Evolutionary conservation across 768 basidiomycete species (phyloP).

Genomic region (Naematelia encephala): DNA sequence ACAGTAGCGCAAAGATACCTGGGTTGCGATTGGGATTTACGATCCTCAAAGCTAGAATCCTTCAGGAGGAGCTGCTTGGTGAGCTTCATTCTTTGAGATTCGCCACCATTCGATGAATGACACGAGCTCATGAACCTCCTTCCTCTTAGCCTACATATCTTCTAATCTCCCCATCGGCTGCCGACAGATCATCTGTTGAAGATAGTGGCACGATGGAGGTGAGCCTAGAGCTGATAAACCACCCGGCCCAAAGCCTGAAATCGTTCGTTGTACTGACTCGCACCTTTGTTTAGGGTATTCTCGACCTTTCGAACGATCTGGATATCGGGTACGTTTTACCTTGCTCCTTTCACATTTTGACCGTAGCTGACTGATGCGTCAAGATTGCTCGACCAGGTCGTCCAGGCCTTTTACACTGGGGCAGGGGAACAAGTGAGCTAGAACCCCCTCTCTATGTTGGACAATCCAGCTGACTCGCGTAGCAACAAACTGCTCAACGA

Average conservation of each 20-base stretch:
- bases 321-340: constrained; percentile 62
- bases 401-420: constrained; percentile 85
- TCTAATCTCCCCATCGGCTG: not conserved
- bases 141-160: not conserved
- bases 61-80: not conserved
- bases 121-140: not conserved
- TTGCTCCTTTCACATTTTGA: not conserved
- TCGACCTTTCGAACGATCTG: constrained; percentile 91
- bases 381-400: constrained; percentile 82
- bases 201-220: constrained; percentile 35
- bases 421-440: constrained; percentile 69
- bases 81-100: not conserved
- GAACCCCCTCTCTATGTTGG: too few relatives aligned
- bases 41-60: too few relatives aligned
- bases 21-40: too few relatives aligned
- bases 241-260: too few relatives aligned
- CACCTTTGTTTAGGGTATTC: constrained; percentile 61
- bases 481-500: constrained; percentile 96
- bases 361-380: not conserved
- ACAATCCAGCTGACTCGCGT: constrained; percentile 15
- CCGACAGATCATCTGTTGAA: not conserved
- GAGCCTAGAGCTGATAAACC: constrained; percentile 6
- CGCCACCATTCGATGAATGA: not conserved
- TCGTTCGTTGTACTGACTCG: constrained; percentile 2
- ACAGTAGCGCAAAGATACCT: too few relatives aligned